A percentile compares a stretch with the other conserved stretches of the same genome.
Conservation (phyloP, 108 stramenopile species). For the Fistulifera pelliculosa region DNA sequence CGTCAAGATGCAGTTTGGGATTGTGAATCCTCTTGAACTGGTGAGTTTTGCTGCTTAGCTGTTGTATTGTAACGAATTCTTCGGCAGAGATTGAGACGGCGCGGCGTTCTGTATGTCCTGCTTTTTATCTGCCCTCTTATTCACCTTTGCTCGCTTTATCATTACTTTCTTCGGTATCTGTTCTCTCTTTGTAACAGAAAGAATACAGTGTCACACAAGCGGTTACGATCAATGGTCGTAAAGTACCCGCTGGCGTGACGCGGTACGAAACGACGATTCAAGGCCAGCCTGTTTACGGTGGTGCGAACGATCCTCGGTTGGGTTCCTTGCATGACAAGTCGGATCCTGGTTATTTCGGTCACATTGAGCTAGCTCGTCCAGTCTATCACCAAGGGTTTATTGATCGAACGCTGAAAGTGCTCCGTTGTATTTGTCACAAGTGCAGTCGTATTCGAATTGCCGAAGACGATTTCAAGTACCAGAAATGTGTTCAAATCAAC, state of each 20-base stretch:
- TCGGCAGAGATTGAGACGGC: too few species aligned
- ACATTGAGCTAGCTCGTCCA: slow-evolving; percentile 92
- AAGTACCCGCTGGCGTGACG: slow-evolving; percentile 89
- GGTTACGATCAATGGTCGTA: slow-evolving; percentile 82
- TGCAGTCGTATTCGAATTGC: slow-evolving; percentile 77
- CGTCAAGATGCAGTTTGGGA: slow-evolving; percentile 94
- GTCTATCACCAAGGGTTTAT: slow-evolving; percentile 97
- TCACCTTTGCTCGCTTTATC: too few species aligned
- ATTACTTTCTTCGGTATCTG: too few species aligned
- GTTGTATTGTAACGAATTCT: too few species aligned
- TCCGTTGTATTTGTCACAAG: slow-evolving; percentile 94
- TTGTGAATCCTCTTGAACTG: slow-evolving; percentile 94
- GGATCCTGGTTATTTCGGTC: slow-evolving; percentile 98
- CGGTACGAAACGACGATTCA: slow-evolving; percentile 82
- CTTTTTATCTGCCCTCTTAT: too few species aligned
- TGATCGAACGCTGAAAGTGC: slow-evolving; percentile 75
- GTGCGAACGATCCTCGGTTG: slow-evolving; percentile 95
- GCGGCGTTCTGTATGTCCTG: too few species aligned
- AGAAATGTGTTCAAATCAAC: slow-evolving; percentile 37
- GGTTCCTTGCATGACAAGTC: slow-evolving; percentile 86
- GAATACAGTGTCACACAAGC: slow-evolving; percentile 93
- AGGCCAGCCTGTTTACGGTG: slow-evolving; percentile 94
- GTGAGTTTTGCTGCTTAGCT: too few species aligned
- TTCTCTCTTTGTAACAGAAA: slow-evolving; percentile 19
- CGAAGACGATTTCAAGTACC: slow-evolving; percentile 79